Evolutionary conservation across 306 rosid genomes (phyloP), one percentile per base, ranked within the genome.

Genomic region (Astragalus membranaceus): DNA sequence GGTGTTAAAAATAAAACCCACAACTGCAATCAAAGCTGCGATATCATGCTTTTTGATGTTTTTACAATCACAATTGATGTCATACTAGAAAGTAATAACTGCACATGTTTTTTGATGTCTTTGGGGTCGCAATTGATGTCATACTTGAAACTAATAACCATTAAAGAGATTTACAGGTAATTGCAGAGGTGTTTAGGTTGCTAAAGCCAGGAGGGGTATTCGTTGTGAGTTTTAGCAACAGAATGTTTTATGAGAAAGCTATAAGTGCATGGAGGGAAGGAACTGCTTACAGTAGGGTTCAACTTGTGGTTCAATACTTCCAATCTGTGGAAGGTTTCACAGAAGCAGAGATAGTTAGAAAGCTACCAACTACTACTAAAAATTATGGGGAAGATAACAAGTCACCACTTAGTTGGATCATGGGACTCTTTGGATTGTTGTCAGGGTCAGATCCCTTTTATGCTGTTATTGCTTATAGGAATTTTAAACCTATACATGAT

Each of bases 221-320:
- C 78, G 80, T 92, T 9, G 89, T 89, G 83, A 89, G 96, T 69
- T 92, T 92, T 50, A 92, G 98, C 79, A 88, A 89, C 72, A 81
- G 95, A 73, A 76, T 92, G 91, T 92, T 92, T 75, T 89, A 89
- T 55, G 98, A 86, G 81, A 92, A 89, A 80, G 98, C 93, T 53
- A 76, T 85, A 69, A 79, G 78, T 46, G 87, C 86, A 35, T 89
- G 98, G 98, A 83, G 95, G 60, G 98, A 89, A 30, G 95, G 86
- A 10, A 88, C 64, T 15, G 91, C 71, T 7, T 89, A 88, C 60
- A 86, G 96, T 54, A 81, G 96, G 71, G 83, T 82, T 9, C 89
- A 77, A 56, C 75, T 89, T 66, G 98, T 89, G 41, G 86, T 89
- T 73, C 96, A 89, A 65, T 92, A 92, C 78, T 89, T 88, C 52